Percentiles rank a stretch among this genome's conserved stretches.
phyloP scores from a whole-genome alignment of 2,329 filamentous ascomycete species.

The Cryphonectria radicalis region DNA sequence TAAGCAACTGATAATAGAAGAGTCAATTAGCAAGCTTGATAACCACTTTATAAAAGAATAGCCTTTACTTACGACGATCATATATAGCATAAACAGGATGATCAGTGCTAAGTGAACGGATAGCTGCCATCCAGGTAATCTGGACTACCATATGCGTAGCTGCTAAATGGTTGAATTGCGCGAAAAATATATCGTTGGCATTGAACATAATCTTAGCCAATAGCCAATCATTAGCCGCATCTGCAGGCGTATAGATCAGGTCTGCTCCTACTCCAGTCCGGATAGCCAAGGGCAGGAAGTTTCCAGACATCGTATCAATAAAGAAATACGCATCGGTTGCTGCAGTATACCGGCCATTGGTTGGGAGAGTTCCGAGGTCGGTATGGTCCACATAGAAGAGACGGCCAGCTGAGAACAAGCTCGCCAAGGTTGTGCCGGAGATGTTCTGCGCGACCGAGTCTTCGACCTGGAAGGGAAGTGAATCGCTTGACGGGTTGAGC shows the following conservation, averaged over 20 bases:
- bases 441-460: slow-evolving; percentile 37
- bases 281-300: slow-evolving; percentile 54
- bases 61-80: slow-evolving; percentile 39
- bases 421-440: slow-evolving; percentile 38
- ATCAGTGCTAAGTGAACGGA: slow-evolving; percentile 48
- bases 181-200: slow-evolving; percentile 51
- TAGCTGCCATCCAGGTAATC: slow-evolving; percentile 48
- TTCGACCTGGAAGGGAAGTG: slow-evolving; percentile 44
- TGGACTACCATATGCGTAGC: slow-evolving; percentile 49
- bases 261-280: slow-evolving; percentile 47
- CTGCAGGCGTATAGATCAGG: slow-evolving; percentile 52
- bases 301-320: slow-evolving; percentile 42
- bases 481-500: slow-evolving; percentile 37
- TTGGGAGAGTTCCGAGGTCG: slow-evolving; percentile 39
- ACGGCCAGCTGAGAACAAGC: slow-evolving; percentile 42
- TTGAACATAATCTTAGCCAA: slow-evolving; percentile 56
- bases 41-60: not conserved
- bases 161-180: slow-evolving; percentile 49
- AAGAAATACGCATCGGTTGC: slow-evolving; percentile 53
- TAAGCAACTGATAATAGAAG: slow-evolving; percentile 35
- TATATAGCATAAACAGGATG: slow-evolving; percentile 50
- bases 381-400: slow-evolving; percentile 50
- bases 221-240: slow-evolving; percentile 51
- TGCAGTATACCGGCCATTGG: slow-evolving; percentile 41
- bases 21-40: slow-evolving; percentile 9